phyloP scores from a whole-genome alignment of 345 rosid genomes.

The Ceriops zippeliana region DNA sequence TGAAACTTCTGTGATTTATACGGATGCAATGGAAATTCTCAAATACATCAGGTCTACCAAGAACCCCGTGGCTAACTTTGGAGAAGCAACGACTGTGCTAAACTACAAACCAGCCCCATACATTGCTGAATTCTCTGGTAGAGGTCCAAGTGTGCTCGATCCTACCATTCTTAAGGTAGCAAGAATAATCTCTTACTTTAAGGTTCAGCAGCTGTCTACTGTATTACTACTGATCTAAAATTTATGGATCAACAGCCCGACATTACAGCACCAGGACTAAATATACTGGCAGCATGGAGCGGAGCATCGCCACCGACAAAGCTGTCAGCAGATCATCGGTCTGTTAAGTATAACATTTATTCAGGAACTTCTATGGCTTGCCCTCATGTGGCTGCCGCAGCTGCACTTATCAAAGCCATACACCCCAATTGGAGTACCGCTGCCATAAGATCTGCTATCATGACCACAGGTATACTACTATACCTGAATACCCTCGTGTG shows the following conservation, averaged over 20 bases:
- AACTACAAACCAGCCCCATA: conserved; percentile 53
- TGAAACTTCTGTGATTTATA: not conserved
- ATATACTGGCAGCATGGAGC: conserved; percentile 88
- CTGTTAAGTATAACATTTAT: conserved; percentile 37
- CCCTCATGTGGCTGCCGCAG: conserved; percentile 82
- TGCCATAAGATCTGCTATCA: conserved; percentile 79
- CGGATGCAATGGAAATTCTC: not conserved
- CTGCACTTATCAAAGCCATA: conserved; percentile 66
- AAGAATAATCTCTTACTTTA: too few relatives aligned
- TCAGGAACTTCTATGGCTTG: conserved; percentile 94
- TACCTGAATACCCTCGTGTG: not conserved
- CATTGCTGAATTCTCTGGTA: conserved; percentile 66
- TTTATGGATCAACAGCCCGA: conserved; percentile 51
- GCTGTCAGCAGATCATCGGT: conserved; percentile 38
- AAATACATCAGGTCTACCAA: not conserved
- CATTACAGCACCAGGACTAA: conserved; percentile 75
- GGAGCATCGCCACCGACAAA: conserved; percentile 50
- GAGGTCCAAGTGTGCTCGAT: conserved; percentile 65
- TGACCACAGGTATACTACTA: conserved; percentile 45
- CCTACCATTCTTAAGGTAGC: conserved; percentile 70
- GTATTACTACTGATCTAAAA: too few relatives aligned
- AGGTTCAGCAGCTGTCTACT: too few relatives aligned
- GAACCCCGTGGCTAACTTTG: conserved; percentile 2
- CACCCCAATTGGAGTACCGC: conserved; percentile 87
- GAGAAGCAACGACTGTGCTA: conserved; percentile 16